phyloP scores from a whole-genome alignment of 2,329 filamentous ascomycete species.

The Neobulgaria alba region DNA sequence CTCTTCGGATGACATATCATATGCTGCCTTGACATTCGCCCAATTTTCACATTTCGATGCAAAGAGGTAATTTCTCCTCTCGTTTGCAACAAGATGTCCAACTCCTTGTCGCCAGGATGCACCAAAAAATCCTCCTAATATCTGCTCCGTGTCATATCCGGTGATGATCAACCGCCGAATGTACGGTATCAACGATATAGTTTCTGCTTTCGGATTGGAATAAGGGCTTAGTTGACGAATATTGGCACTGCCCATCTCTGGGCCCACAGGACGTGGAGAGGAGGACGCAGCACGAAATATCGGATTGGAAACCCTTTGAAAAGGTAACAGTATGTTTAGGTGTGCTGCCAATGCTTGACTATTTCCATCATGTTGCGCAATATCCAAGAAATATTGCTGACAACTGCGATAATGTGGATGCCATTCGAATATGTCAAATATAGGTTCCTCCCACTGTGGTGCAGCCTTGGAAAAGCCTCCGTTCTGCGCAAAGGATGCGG shows the following conservation, averaged over 20 bases:
- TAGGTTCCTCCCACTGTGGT: conserved; percentile 4
- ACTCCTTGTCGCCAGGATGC: conserved; percentile 80
- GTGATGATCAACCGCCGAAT: conserved; percentile 85
- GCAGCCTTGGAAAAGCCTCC: background rate
- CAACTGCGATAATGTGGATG: conserved; percentile 86
- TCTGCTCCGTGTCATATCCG: conserved; percentile 75
- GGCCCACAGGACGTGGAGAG: conserved; percentile 30
- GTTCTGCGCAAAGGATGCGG: background rate
- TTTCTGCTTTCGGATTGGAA: conserved; percentile 18
- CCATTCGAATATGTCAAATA: conserved; percentile 84
- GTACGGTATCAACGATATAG: conserved; percentile 73
- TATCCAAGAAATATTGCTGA: conserved; percentile 82
- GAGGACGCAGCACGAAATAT: conserved; percentile 33
- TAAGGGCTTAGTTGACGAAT: conserved; percentile 21
- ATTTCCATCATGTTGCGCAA: conserved; percentile 72
- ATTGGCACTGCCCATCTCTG: conserved; percentile 10
- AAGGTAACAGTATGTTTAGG: conserved; percentile 85
- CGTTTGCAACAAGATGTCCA: conserved; percentile 75
- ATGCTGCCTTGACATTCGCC: conserved; percentile 80
- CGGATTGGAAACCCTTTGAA: conserved; percentile 53
- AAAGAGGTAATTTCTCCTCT: conserved; percentile 90
- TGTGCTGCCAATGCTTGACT: conserved; percentile 86
- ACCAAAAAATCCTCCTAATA: conserved; percentile 96
- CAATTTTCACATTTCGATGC: conserved; percentile 88
- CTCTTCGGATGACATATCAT: conserved; percentile 79